These are phyloP conservation scores for Morella rubra DNA, from an alignment of 306 rosid species.

Conservation along the genomic window DNA sequence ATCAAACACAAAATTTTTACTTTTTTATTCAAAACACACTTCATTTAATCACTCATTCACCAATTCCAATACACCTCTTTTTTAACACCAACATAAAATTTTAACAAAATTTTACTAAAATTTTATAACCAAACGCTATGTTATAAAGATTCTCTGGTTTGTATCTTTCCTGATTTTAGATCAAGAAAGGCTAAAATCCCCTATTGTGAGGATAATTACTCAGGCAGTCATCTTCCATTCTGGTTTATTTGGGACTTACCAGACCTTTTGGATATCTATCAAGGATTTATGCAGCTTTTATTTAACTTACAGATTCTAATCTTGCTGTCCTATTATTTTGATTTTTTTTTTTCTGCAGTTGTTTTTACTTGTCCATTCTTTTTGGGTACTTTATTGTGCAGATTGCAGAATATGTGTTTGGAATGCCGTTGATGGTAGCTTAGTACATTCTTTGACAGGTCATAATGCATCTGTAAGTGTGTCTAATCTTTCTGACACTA, in stretches of 20 bases:
- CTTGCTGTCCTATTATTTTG: neutral
- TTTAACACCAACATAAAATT: too few relatives aligned
- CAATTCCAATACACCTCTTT: too few relatives aligned
- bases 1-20: too few relatives aligned
- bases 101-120: too few relatives aligned
- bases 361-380: neutral
- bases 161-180: neutral
- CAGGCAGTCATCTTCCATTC: neutral
- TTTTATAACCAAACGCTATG: too few relatives aligned
- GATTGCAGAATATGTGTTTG: conserved; percentile 98
- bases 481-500: conserved; percentile 4
- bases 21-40: too few relatives aligned
- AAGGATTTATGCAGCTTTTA: neutral
- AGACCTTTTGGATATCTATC: neutral
- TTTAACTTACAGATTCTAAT: neutral
- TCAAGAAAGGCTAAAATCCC: neutral
- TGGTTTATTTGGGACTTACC: conserved; percentile 1
- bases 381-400: conserved; percentile 32
- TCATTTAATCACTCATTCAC: too few relatives aligned
- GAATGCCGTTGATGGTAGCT: conserved; percentile 96
- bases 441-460: conserved; percentile 90
- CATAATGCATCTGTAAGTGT: conserved; percentile 72
- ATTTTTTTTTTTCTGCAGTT: conserved; percentile 17
- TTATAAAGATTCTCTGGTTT: neutral
- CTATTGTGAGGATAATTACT: neutral